Percentiles rank a stretch among this genome's conserved stretches.
Evolutionary conservation across 345 rosid genomes (phyloP).

Genomic region (Rubroshorea leprosula): DNA sequence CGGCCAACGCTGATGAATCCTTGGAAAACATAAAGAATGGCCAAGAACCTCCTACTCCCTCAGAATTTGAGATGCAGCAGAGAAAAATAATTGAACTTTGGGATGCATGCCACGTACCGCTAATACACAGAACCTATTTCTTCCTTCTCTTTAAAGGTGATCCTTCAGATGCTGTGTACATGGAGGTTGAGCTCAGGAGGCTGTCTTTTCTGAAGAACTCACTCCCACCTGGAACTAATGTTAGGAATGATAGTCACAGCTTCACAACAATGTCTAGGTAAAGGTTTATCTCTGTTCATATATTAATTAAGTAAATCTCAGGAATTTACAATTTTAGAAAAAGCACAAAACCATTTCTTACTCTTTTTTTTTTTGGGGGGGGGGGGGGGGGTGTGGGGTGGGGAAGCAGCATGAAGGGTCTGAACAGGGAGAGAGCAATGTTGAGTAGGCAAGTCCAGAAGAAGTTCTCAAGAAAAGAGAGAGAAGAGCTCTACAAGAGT

Average conservation of each 20-base stretch:
- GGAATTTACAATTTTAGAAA: no score
- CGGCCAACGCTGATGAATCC: constrained; percentile 15
- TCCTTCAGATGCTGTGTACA: constrained; percentile 60
- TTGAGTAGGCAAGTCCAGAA: constrained; percentile 53
- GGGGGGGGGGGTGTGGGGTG: no score
- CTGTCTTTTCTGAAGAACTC: constrained; percentile 52
- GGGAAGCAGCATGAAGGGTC: constrained; percentile 37
- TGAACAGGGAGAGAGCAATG: constrained; percentile 53
- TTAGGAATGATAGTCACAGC: constrained; percentile 22
- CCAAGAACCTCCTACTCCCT: constrained; percentile 18
- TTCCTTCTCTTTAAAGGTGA: constrained; percentile 77
- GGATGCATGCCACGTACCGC: constrained; percentile 54
- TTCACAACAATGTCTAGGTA: constrained; percentile 33
- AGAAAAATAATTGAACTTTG: constrained; percentile 60
- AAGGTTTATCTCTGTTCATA: background rate
- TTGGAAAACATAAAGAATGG: constrained; percentile 11
- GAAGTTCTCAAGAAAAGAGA: constrained; percentile 44
- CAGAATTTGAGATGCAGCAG: constrained; percentile 51
- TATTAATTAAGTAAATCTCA: no score
- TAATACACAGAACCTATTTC: constrained; percentile 76
- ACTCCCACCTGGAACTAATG: constrained; percentile 24
- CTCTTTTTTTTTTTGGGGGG: no score
- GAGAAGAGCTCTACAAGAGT: constrained; percentile 46
- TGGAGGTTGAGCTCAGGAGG: constrained; percentile 82
- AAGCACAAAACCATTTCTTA: background rate